A percentile compares a stretch with the other conserved stretches of the same genome.
Evolutionary conservation across 352 stramenopile species (phyloP).

Genomic region (Elongisporangium prolatum): DNA sequence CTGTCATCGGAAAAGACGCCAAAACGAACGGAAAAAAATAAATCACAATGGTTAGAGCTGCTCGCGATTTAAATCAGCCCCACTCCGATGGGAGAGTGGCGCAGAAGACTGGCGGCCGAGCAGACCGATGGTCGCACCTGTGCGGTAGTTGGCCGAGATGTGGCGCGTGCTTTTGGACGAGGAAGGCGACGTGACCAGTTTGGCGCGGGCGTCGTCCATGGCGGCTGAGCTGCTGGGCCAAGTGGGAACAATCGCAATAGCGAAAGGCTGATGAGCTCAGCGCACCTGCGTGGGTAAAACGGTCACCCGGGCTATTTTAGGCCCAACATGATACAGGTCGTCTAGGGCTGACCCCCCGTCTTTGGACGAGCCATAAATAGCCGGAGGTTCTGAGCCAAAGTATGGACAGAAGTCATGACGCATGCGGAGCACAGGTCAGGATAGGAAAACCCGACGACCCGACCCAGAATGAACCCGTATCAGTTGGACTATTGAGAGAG

Average conservation of each 20-base stretch:
- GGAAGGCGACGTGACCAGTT: constrained; percentile 40
- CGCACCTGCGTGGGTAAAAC: background rate
- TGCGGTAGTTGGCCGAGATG: constrained; percentile 68
- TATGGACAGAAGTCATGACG: background rate
- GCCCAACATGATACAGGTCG: background rate
- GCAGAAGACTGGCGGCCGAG: background rate
- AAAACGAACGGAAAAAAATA: background rate
- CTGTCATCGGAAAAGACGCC: constrained; percentile 3
- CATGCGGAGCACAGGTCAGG: background rate
- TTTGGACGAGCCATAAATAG: background rate
- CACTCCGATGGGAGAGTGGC: background rate
- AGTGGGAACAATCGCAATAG: background rate
- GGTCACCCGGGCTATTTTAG: background rate
- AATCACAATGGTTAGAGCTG: background rate
- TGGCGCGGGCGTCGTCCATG: constrained; percentile 9
- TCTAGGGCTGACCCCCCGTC: background rate
- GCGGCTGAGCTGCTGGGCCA: background rate
- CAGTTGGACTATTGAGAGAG: background rate
- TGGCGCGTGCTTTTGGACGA: constrained; percentile 38
- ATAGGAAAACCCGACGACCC: background rate
- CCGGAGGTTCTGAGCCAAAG: background rate
- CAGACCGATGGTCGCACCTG: constrained; percentile 14
- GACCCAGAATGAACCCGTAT: background rate
- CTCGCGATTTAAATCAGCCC: background rate
- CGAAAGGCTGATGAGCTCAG: background rate